A percentile compares a stretch with the other conserved stretches of the same genome.
These are phyloP conservation scores for Floccularia luteovirens DNA, from an alignment of 768 basidiomycete genomes.

Conservation along the genomic window DNA sequence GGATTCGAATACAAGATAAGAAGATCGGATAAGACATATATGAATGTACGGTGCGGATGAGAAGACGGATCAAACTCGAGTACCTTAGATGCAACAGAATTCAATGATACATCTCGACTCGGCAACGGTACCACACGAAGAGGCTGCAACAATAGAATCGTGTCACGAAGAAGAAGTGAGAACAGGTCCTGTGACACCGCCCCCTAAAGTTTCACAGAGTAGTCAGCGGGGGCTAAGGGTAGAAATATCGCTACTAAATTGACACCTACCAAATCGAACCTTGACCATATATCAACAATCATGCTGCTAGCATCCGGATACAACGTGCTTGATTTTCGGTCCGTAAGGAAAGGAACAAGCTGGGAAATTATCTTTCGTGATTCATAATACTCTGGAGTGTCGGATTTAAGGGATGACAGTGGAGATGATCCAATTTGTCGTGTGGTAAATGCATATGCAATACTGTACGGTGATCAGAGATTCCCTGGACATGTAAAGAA, in stretches of 20 bases:
- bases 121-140: constrained; percentile 18
- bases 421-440: constrained; percentile 57
- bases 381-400: constrained; percentile 35
- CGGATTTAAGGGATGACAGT: constrained; percentile 32
- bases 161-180: constrained; percentile 48
- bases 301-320: constrained; percentile 42
- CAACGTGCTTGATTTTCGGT: constrained; percentile 49
- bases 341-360: constrained; percentile 58
- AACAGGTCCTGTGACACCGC: constrained; percentile 34
- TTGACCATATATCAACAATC: constrained; percentile 62
- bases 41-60: constrained; percentile 30
- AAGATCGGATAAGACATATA: constrained; percentile 53
- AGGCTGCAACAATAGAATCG: constrained; percentile 46
- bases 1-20: constrained; percentile 26
- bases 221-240: too few species aligned
- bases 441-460: constrained; percentile 62
- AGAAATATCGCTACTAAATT: too few species aligned
- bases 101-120: constrained; percentile 4
- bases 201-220: constrained; percentile 15
- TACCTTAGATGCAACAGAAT: background rate
- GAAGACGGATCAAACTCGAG: constrained; percentile 14
- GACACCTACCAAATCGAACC: constrained; percentile 42
- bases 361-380: constrained; percentile 39
- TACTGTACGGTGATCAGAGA: constrained; percentile 25
- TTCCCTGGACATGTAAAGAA: background rate